Percentiles rank a stretch among this genome's conserved stretches.
Evolutionary conservation across 2,329 filamentous ascomycete genomes (phyloP).

Genomic region (Aureobasidium pullulans): DNA sequence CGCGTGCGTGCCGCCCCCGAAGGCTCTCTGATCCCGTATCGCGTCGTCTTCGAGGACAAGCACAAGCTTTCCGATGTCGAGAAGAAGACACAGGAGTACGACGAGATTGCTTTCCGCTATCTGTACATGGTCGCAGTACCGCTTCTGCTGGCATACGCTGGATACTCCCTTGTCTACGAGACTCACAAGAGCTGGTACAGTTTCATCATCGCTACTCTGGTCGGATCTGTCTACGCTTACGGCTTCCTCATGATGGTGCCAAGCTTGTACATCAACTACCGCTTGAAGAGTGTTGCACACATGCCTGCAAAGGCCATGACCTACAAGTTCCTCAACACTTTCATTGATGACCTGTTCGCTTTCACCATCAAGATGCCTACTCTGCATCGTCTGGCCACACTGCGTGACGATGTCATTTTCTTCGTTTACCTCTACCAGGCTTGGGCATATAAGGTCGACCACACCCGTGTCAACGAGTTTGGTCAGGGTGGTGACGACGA

Average conservation of each 20-base stretch:
- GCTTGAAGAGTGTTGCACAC: slow-evolving; percentile 82
- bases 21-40: slow-evolving; percentile 68
- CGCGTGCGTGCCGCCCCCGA: slow-evolving; percentile 63
- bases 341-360: slow-evolving; percentile 96
- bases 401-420: slow-evolving; percentile 95
- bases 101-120: slow-evolving; percentile 95
- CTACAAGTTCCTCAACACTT: slow-evolving; percentile 98
- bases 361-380: slow-evolving; percentile 99
- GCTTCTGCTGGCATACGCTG: slow-evolving; percentile 78
- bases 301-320: slow-evolving; percentile 96
- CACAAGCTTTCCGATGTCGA: slow-evolving; percentile 92
- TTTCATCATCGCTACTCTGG: slow-evolving; percentile 88
- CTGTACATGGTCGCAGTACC: slow-evolving; percentile 90
- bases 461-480: slow-evolving; percentile 91
- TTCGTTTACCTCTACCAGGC: slow-evolving; percentile 95
- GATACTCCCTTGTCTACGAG: slow-evolving; percentile 87
- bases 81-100: slow-evolving; percentile 97
- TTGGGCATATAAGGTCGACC: slow-evolving; percentile 88
- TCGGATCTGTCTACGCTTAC: slow-evolving; percentile 94
- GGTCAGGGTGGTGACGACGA: slow-evolving; percentile 90
- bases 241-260: slow-evolving; percentile 99
- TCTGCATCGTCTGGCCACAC: slow-evolving; percentile 81
- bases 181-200: slow-evolving; percentile 98
- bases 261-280: slow-evolving; percentile 96
- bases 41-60: slow-evolving; percentile 87